These are phyloP conservation scores for Hericium coralloides DNA, from an alignment of 768 basidiomycete genomes.

Conservation along the genomic window DNA sequence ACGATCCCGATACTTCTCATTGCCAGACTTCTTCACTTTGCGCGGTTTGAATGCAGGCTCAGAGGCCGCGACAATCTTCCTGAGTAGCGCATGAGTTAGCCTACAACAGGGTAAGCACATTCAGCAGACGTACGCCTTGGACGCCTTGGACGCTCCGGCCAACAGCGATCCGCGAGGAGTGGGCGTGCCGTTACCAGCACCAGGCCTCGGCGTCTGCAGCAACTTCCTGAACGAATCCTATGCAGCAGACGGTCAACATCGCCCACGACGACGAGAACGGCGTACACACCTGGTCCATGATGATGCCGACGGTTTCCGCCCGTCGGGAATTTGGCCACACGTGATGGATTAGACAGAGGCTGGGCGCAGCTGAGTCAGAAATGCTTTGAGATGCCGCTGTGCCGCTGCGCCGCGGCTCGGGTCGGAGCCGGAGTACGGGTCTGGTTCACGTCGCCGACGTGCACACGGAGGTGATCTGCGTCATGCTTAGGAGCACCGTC, in stretches of 20 bases:
- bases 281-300: constrained; percentile 13
- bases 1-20: constrained; percentile 56
- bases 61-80: constrained; percentile 40
- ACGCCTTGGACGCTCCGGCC: too few species aligned
- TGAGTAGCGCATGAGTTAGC: constrained; percentile 11
- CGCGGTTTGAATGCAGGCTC: constrained; percentile 75
- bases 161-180: constrained; percentile 26
- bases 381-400: not conserved
- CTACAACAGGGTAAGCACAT: not conserved
- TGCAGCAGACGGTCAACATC: not conserved
- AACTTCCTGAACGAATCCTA: constrained; percentile 56
- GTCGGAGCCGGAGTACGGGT: not conserved
- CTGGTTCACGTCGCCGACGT: not conserved
- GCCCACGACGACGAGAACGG: not conserved
- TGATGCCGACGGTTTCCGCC: not conserved
- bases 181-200: constrained; percentile 15
- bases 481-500: not conserved
- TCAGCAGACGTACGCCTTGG: too few species aligned
- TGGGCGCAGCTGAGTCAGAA: not conserved
- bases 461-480: not conserved
- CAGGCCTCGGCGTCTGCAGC: constrained; percentile 27
- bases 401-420: not conserved
- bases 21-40: constrained; percentile 49
- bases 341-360: not conserved
- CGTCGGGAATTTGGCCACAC: not conserved